Base-by-base conservation (phyloP, 73 alveolate species). In the Blepharisma japonicum region DNA sequence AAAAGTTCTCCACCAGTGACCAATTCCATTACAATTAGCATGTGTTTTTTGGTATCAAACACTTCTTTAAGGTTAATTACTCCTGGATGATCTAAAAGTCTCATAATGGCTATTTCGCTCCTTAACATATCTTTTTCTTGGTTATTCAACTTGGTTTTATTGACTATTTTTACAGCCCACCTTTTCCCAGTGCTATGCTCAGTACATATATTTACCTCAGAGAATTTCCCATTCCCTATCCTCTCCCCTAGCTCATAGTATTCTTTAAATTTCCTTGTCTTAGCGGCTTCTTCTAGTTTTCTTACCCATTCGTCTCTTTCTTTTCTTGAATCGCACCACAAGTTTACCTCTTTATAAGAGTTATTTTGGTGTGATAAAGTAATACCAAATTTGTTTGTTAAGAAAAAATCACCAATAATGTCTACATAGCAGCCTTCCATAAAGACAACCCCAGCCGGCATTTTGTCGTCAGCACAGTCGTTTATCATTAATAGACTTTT, bases 1-100 rank as follows among this genome's bases (percentile, higher is more conserved):
- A 88, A 88, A 6, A 88, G 89, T 54, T 88, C 95, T 49, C 88
- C 91, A 7, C 95, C 95, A 45, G 55, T 21, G 55, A 83, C 83
- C 39, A 72, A 55, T 71, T 84, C 90, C 87, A 88, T 76, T 38
- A 88, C 82, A 18, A 88, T 80, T 45, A 70, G 88, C 71, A 85
- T 77, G 54, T 51, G 56, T 38, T 78, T 48, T 27, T 50, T 47
- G 72, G 66, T 79, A 56, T 79, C 90, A 53, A 71, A 87, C 6
- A 79, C 79, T 70, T 86, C 93, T 61, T 72, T 72, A 48, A 82
- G 56, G 80, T 86, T 86, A 21, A 86, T 82, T 47, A 86, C 82
- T 56, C 70, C 68, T 42, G 91, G 91, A 71, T 86, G 91, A 51
- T 32, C 80, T 88, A 45, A 23, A 14, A 70, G 11, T 4, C 46